These are phyloP conservation scores for Oryza glumipatula DNA, from an alignment of 176 grass and related monocot species.

Conservation along the genomic window DNA sequence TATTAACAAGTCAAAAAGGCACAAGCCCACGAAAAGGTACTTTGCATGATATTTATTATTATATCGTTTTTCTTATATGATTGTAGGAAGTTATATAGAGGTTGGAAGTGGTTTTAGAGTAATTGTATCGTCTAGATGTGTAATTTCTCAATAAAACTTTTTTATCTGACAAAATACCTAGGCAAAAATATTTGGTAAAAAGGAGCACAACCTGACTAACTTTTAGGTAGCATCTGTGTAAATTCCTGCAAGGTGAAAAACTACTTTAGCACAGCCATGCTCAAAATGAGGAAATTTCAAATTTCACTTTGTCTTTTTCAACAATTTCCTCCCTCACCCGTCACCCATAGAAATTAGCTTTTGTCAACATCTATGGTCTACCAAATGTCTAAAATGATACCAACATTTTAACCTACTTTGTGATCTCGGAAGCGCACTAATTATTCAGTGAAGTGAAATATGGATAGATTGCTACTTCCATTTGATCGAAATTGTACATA, in stretches of 20 bases:
- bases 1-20: background rate
- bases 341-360: background rate
- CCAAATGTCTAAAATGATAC: background rate
- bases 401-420: too few relatives aligned
- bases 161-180: background rate
- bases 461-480: background rate
- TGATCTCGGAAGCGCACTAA: background rate
- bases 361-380: too few relatives aligned
- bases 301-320: background rate
- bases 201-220: background rate
- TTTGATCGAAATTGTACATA: background rate
- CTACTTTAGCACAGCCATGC: background rate
- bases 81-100: too few relatives aligned
- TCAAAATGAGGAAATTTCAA: background rate
- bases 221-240: background rate
- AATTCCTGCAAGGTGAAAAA: background rate
- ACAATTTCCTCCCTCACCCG: too few relatives aligned
- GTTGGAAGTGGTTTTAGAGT: too few relatives aligned
- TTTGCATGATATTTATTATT: too few relatives aligned
- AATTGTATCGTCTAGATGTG: too few relatives aligned
- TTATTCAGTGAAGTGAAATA: background rate
- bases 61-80: too few relatives aligned
- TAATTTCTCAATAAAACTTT: too few relatives aligned
- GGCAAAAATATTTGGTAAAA: background rate
- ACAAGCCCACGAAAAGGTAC: too few relatives aligned